Conservation (phyloP, 768 basidiomycete species). For the Hygrophoropsis aurantiaca region DNA sequence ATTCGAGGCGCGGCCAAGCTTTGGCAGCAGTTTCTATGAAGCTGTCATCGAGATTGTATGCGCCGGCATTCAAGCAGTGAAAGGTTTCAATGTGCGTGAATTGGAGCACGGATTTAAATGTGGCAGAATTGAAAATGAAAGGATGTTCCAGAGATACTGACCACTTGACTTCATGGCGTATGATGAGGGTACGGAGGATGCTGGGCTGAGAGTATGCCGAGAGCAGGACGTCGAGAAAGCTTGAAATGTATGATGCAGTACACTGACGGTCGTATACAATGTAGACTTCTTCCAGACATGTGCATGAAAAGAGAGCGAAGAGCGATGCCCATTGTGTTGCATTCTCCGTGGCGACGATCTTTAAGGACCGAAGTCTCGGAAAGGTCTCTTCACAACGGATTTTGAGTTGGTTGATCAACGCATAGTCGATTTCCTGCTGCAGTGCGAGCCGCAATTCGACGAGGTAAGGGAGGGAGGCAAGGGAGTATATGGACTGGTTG, state of each 20-base stretch:
- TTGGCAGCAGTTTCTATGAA: constrained; percentile 23
- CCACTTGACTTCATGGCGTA: constrained; percentile 28
- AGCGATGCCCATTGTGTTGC: constrained; percentile 25
- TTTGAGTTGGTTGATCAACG: constrained; percentile 6
- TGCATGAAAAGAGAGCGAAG: constrained; percentile 21
- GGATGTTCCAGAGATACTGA: no score
- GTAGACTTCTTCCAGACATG: constrained; percentile 18
- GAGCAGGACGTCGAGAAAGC: constrained; percentile 19
- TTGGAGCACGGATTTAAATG: constrained; percentile 21
- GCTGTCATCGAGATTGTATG: constrained; percentile 24
- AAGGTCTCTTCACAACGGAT: constrained; percentile 12
- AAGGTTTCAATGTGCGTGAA: constrained; percentile 19
- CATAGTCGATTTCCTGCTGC: constrained; percentile 14
- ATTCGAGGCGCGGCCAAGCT: constrained; percentile 26
- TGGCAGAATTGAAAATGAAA: constrained; percentile 23
- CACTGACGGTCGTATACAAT: constrained; percentile 27
- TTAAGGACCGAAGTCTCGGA: constrained; percentile 21
- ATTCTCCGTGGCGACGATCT: constrained; percentile 22
- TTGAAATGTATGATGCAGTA: constrained; percentile 12
- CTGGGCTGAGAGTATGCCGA: background rate
- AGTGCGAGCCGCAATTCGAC: constrained; percentile 22
- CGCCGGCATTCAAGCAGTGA: constrained; percentile 23
- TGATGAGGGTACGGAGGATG: constrained; percentile 13
- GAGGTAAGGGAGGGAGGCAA: constrained; percentile 21
- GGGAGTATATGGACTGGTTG: constrained; percentile 21